A percentile compares a stretch with the other conserved stretches of the same genome.
These are phyloP conservation scores for Tuber aestivum DNA, from an alignment of 495 filamentous ascomycete species.

Conservation along the genomic window DNA sequence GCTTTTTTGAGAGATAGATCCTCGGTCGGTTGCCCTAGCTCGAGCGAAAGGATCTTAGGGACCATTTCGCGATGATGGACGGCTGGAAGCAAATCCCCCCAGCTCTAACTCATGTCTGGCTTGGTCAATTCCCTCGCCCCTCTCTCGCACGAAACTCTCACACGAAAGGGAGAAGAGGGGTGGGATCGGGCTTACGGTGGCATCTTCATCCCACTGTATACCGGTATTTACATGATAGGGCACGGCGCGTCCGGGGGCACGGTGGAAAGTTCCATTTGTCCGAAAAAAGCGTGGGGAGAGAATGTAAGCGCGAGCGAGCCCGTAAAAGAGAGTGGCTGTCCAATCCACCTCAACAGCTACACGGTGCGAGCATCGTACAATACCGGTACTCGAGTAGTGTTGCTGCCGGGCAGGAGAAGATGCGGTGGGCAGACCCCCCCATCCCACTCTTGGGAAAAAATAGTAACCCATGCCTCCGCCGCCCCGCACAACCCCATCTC, in stretches of 20 bases:
- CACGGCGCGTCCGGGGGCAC: not conserved
- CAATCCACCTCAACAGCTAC: not conserved
- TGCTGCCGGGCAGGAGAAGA: not conserved
- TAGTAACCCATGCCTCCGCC: not conserved
- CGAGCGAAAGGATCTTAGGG: not conserved
- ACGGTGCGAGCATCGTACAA: not conserved
- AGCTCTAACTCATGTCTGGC: not conserved
- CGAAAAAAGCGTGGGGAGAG: not conserved
- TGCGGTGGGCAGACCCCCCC: not conserved
- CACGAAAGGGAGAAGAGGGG: not conserved
- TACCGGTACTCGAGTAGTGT: not conserved
- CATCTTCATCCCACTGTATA: not conserved
- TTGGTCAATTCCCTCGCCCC: not conserved
- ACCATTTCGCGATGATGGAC: not conserved
- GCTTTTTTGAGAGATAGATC: not conserved
- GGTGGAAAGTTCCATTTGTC: not conserved
- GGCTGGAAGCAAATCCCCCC: not conserved
- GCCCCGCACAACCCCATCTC: not conserved
- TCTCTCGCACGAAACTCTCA: not conserved
- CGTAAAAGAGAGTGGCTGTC: not conserved
- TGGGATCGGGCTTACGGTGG: slow-evolving; percentile 2
- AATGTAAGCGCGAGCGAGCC: not conserved
- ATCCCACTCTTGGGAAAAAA: not conserved
- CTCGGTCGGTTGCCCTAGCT: not conserved
- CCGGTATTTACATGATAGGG: not conserved